Evolutionary conservation across 2,329 filamentous ascomycete species (phyloP).

Genomic region (Fusarium acutatum): DNA sequence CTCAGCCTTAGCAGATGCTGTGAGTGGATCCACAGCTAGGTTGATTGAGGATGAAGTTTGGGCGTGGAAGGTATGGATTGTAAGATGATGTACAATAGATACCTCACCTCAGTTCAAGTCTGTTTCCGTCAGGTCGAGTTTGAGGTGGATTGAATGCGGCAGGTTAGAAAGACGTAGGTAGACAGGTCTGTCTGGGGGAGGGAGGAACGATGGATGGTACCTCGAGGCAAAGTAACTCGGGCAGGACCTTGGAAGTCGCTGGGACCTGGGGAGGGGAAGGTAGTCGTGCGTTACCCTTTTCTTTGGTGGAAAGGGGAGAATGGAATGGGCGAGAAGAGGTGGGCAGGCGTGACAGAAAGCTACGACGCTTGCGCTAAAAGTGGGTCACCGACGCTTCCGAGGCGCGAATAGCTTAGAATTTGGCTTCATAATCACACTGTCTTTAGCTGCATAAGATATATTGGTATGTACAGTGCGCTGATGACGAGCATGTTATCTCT

Average conservation of each 20-base stretch:
- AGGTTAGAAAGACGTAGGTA: not conserved
- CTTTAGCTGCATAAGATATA: fast-evolving
- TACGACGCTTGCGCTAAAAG: constrained; percentile 31
- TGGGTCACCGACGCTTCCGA: constrained; percentile 15
- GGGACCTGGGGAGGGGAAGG: constrained; percentile 44
- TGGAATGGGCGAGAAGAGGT: constrained; percentile 42
- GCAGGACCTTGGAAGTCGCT: constrained; percentile 44
- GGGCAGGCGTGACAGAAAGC: constrained; percentile 42
- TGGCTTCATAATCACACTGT: not conserved
- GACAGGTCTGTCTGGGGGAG: constrained; percentile 30
- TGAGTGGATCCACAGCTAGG: constrained; percentile 40
- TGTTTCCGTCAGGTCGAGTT: constrained; percentile 26
- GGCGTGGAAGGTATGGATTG: not conserved
- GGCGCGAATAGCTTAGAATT: not conserved
- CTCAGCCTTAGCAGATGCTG: constrained; percentile 25
- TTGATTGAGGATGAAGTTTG: constrained; percentile 18
- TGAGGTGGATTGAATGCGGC: constrained; percentile 28
- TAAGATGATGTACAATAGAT: constrained; percentile 35
- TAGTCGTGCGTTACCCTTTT: constrained; percentile 47
- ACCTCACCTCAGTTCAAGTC: constrained; percentile 17
- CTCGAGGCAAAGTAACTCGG: constrained; percentile 53
- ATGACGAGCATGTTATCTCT: not conserved
- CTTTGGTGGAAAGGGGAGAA: constrained; percentile 46
- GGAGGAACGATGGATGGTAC: constrained; percentile 48
- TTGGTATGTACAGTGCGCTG: not conserved